Evolutionary conservation across 352 stramenopile species (phyloP).

Genomic region (Plasmopara halstedii): DNA sequence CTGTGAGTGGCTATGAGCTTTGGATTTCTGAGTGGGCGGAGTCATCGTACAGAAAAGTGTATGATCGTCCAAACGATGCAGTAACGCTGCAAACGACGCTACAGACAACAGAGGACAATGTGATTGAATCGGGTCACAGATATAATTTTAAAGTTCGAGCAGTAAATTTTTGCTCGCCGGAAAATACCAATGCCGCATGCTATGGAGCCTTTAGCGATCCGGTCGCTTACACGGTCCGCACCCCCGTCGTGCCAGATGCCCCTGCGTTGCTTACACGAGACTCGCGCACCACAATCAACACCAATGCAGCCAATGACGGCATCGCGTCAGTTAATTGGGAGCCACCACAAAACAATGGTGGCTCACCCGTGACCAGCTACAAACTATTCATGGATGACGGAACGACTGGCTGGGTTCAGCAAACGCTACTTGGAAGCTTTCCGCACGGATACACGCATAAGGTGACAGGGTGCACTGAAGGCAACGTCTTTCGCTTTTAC

Average conservation of each 20-base stretch:
- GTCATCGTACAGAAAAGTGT: constrained; percentile 80
- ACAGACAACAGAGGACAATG: constrained; percentile 67
- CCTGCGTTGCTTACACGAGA: constrained; percentile 59
- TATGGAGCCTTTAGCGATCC: constrained; percentile 86
- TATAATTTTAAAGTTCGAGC: constrained; percentile 93
- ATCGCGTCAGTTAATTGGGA: constrained; percentile 75
- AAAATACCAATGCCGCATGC: constrained; percentile 68
- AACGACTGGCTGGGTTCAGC: constrained; percentile 28
- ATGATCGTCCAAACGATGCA: constrained; percentile 88
- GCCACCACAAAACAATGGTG: constrained; percentile 89
- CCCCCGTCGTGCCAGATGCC: constrained; percentile 73
- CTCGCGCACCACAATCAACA: constrained; percentile 65
- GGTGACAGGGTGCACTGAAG: constrained; percentile 49
- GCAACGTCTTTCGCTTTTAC: constrained; percentile 91
- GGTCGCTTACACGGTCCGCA: constrained; percentile 86
- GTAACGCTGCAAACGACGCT: constrained; percentile 63
- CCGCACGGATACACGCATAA: constrained; percentile 46
- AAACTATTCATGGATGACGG: constrained; percentile 87
- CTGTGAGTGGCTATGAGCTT: constrained; percentile 93
- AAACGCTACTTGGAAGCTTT: constrained; percentile 39
- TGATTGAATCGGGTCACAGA: constrained; percentile 85
- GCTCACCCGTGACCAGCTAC: constrained; percentile 87
- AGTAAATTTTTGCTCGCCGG: constrained; percentile 89
- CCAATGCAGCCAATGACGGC: constrained; percentile 33
- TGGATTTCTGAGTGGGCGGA: constrained; percentile 95